phyloP scores from a whole-genome alignment of 2,329 filamentous ascomycete species.

The Aspergillus latus region DNA sequence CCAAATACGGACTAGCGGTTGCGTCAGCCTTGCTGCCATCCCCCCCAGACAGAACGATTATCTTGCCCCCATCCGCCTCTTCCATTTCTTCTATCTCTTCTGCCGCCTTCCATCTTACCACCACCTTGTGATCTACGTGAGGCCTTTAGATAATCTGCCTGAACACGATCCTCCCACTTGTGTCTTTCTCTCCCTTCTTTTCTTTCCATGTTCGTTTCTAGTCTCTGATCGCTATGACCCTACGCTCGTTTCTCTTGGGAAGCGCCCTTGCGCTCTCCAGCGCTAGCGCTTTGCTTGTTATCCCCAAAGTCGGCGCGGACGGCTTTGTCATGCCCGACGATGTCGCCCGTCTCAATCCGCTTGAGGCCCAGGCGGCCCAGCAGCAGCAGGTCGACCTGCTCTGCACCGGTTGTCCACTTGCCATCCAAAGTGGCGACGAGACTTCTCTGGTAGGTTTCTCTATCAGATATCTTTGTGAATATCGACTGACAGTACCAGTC shows the following conservation, averaged over 20 bases:
- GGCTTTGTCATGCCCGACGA: constrained; percentile 25
- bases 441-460: constrained; percentile 37
- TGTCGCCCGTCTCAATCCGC: constrained; percentile 26
- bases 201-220: constrained; percentile 13
- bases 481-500: constrained; percentile 24
- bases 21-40: constrained; percentile 7
- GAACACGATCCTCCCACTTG: not conserved
- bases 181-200: constrained; percentile 12
- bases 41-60: not conserved
- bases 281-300: constrained; percentile 40
- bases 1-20: not conserved
- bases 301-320: constrained; percentile 36
- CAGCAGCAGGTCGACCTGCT: constrained; percentile 32
- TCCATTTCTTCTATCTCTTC: not conserved
- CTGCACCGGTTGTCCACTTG: constrained; percentile 43
- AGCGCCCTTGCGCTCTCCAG: constrained; percentile 35
- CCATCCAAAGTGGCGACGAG: constrained; percentile 36
- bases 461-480: not conserved
- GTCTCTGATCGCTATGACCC: constrained; percentile 30
- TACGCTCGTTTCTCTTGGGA: constrained; percentile 38
- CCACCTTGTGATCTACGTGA: not conserved
- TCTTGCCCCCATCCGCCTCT: not conserved
- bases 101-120: not conserved
- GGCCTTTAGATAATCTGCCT: not conserved
- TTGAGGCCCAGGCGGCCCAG: constrained; percentile 28